Percentiles rank a stretch among this genome's conserved stretches.
Evolutionary conservation across 1,284 basidiomycete species (phyloP).

Genomic region (Mrakiaceae sp.): DNA sequence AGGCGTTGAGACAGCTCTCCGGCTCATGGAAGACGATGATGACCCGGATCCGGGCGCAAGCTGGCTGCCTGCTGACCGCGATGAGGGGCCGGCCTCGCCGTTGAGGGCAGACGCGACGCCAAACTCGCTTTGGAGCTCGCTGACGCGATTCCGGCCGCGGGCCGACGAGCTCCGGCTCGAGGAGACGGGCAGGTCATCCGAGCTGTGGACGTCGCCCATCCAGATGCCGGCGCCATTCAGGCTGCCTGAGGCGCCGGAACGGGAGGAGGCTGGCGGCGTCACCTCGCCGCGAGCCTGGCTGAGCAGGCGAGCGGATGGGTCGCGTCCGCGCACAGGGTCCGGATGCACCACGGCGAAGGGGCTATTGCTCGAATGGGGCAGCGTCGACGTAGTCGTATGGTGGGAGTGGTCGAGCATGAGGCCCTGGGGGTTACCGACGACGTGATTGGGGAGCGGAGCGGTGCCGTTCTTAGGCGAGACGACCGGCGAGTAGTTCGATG

Average conservation of each 20-base stretch:
- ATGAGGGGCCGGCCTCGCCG: not conserved
- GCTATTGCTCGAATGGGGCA: no score
- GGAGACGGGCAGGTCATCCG: not conserved
- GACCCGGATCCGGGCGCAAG: not conserved
- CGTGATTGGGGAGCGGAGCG: not conserved
- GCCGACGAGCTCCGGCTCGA: not conserved
- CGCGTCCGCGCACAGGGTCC: no score
- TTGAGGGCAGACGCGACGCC: no score
- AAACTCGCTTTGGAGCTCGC: not conserved
- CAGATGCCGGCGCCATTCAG: no score
- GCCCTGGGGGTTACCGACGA: not conserved
- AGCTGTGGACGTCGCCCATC: no score
- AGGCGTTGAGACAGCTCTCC: conserved; percentile 3
- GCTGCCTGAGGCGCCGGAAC: no score
- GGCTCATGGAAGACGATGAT: not conserved
- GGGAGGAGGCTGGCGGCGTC: no score
- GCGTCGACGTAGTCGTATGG: no score
- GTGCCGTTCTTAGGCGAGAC: not conserved
- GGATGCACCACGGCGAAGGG: no score
- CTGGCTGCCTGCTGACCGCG: not conserved
- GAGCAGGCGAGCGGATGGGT: no score
- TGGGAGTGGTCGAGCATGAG: conserved; percentile 1
- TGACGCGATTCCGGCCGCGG: not conserved
- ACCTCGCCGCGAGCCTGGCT: no score
- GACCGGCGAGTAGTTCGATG: not conserved